A percentile compares a stretch with the other conserved stretches of the same genome.
Conservation (phyloP, 2,329 filamentous ascomycete genomes). For the Aspergillus caelatus region DNA sequence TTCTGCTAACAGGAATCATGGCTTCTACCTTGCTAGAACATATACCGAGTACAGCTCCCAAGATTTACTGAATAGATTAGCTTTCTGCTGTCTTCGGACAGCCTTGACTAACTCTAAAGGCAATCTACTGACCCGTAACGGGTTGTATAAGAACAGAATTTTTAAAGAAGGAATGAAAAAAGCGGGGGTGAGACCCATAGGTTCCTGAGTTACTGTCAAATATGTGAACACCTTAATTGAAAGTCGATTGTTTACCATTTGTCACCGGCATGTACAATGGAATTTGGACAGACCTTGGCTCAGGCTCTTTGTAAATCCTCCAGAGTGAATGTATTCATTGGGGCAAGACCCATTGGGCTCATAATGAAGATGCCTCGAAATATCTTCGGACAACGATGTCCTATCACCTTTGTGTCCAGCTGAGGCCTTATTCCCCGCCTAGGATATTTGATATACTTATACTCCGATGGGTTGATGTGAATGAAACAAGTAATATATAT, state of each 20-base stretch:
- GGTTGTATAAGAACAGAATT: background rate
- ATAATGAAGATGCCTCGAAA: background rate
- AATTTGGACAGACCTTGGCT: background rate
- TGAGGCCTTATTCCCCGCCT: background rate
- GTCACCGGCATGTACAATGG: background rate
- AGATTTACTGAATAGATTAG: background rate
- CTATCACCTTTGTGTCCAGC: background rate
- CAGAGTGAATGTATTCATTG: background rate
- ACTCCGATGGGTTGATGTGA: background rate
- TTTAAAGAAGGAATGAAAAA: background rate
- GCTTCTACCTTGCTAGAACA: background rate
- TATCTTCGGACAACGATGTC: background rate
- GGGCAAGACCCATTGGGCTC: background rate
- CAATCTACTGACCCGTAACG: background rate
- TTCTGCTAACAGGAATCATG: background rate
- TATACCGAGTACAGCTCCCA: background rate
- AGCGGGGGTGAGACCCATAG: background rate
- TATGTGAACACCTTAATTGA: background rate
- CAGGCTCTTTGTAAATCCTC: background rate
- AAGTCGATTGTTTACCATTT: background rate
- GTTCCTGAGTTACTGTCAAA: background rate
- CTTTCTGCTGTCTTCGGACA: background rate
- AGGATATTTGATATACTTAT: background rate
- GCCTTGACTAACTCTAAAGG: background rate
- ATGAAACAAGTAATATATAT: background rate